These are phyloP conservation scores for Fusarium pseudocircinatum DNA, from an alignment of 2,329 filamentous ascomycete species.

Conservation along the genomic window DNA sequence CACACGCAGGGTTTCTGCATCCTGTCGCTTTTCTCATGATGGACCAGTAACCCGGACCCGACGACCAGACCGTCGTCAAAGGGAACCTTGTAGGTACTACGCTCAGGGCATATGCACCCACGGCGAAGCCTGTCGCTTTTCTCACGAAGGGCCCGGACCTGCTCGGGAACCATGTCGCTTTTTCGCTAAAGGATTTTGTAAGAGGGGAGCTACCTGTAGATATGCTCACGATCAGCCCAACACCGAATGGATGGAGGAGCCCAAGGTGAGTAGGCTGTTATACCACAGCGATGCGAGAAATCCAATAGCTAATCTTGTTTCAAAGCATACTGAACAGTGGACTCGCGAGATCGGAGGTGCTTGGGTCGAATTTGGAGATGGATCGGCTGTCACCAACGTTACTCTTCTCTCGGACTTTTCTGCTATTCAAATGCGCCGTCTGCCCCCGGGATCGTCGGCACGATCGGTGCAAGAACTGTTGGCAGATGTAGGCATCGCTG, in stretches of 20 bases:
- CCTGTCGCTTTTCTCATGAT: background rate
- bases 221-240: background rate
- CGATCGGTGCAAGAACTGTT: conserved; percentile 36
- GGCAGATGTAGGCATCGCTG: background rate
- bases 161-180: background rate
- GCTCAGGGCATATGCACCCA: background rate
- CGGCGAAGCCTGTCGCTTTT: background rate
- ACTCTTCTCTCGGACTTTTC: conserved; percentile 51
- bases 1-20: background rate
- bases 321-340: background rate
- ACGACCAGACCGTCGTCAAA: no score
- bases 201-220: background rate
- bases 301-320: background rate
- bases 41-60: no score
- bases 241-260: background rate
- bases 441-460: conserved; percentile 36
- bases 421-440: conserved; percentile 45
- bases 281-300: background rate
- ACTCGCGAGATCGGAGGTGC: conserved; percentile 39
- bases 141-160: background rate
- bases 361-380: conserved; percentile 46
- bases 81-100: background rate
- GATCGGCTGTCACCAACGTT: conserved; percentile 43
- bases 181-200: background rate
- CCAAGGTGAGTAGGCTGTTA: background rate